Evolutionary conservation across 2,329 filamentous ascomycete species (phyloP).

Genomic region (Raffaelea arxii): DNA sequence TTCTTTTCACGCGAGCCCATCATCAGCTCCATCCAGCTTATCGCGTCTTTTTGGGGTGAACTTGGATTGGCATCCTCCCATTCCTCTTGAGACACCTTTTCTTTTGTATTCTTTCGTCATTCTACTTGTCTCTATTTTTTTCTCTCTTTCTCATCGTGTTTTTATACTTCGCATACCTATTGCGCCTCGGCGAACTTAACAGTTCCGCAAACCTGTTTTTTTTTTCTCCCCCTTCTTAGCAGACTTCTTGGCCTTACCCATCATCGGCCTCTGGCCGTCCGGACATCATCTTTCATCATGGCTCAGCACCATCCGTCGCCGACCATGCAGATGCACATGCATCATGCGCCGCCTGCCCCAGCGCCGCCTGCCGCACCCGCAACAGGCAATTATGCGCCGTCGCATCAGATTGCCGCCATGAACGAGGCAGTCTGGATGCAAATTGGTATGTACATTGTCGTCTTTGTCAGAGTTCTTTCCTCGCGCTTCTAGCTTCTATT

Average conservation of each 20-base stretch:
- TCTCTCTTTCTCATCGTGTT: too few relatives aligned
- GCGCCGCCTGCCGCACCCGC: constrained; percentile 30
- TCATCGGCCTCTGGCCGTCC: constrained; percentile 1
- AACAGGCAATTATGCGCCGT: constrained; percentile 45
- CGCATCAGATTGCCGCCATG: constrained; percentile 65
- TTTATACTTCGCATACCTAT: neutral
- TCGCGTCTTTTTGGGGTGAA: too few relatives aligned
- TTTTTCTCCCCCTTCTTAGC: constrained; percentile 7
- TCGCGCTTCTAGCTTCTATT: too few relatives aligned
- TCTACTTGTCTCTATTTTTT: too few relatives aligned
- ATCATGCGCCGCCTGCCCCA: constrained; percentile 51
- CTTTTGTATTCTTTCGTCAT: too few relatives aligned
- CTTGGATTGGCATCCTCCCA: too few relatives aligned
- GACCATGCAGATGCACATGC: constrained; percentile 62
- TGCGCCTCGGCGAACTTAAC: neutral
- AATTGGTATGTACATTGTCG: constrained; percentile 57
- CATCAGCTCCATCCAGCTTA: too few relatives aligned
- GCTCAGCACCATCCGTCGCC: constrained; percentile 74
- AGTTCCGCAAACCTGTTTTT: too few relatives aligned
- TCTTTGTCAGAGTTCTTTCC: neutral
- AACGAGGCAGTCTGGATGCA: constrained; percentile 90
- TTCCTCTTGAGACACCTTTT: too few relatives aligned
- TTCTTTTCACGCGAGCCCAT: too few relatives aligned
- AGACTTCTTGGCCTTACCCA: too few relatives aligned
- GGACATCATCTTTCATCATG: constrained; percentile 34